Conservation (phyloP, 108 stramenopile species). For the Chaetoceros muelleri region DNA sequence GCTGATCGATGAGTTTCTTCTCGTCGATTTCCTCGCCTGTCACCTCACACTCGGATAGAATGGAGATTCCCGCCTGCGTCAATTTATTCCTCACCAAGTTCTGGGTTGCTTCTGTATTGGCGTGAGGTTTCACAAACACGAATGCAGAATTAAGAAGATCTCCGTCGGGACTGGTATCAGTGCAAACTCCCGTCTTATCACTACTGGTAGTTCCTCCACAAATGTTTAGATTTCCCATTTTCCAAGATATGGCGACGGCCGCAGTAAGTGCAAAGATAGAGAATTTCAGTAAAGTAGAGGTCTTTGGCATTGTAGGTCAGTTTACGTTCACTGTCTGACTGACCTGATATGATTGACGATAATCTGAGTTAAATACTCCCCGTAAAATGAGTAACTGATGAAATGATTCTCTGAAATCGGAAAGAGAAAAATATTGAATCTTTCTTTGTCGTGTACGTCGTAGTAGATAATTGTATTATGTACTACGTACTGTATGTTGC, state of each 20-base stretch:
- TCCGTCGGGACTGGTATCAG: background rate
- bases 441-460: no score
- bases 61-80: slow-evolving; percentile 42
- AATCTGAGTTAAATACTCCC: no score
- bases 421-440: no score
- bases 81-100: slow-evolving; percentile 60
- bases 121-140: slow-evolving; percentile 95
- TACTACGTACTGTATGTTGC: no score
- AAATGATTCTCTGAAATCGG: no score
- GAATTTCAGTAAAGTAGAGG: background rate
- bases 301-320: background rate
- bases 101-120: slow-evolving; percentile 68
- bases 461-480: no score
- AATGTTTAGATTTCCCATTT: background rate
- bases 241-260: background rate
- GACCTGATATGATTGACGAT: background rate
- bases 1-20: slow-evolving; percentile 88
- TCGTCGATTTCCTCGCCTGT: slow-evolving; percentile 69
- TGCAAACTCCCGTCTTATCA: no score
- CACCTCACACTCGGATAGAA: slow-evolving; percentile 68
- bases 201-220: background rate
- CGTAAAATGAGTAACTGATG: no score
- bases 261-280: background rate
- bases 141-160: slow-evolving; percentile 66
- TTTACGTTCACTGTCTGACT: no score